Evolutionary conservation across 2,329 filamentous ascomycete genomes (phyloP), one percentile per base, ranked within the genome.

Genomic region (Talaromyces funiculosus): DNA sequence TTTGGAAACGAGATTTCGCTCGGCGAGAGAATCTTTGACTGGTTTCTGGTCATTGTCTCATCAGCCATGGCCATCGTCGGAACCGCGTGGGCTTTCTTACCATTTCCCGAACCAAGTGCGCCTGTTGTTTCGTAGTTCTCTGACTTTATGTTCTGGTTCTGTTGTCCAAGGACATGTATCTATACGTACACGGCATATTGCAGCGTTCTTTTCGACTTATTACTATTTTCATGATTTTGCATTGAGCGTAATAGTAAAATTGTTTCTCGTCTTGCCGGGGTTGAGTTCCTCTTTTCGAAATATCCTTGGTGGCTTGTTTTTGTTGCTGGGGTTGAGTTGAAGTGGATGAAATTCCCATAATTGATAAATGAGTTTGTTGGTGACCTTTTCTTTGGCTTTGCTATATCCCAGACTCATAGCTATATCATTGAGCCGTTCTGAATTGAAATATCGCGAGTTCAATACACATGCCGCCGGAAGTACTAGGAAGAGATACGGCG

Each of bases 381-480:
- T 94, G 65, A 86, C 79, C 75, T 96, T 97, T 65, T 80, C 83
- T 67, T 84, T 79, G 9, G 82, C 72, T 67, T 86, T 75, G 12
- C 73, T 74, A 72, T 92, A 97, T 1, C 93, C 92, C 38, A 99
- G 75, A 53, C 82, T 84, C 3, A 73, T 72, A 90, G 97, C 91
- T 62, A 99, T 90, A 3, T 81, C 80, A 7, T 82, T 74, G 22
- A 99, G 75, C 56, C 84, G 82, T 18, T 79, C 73, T 64, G 92
- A 86, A 59, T 90, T 87, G 70, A 96, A 84, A 71, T 99, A 99
- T 55, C 94, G 85, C 16, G 92, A 97, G 72, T 99, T 99, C 22
- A 84, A 82, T 54, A 97, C 82, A 69, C 94, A 99, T 20, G 93
- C 89, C 33, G 90, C 85, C 2, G 94, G 94, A 2, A 99, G 78